Percentiles rank a stretch among this genome's conserved stretches.
phyloP scores from a whole-genome alignment of 495 filamentous ascomycete species.

The Cladorrhinum samala region DNA sequence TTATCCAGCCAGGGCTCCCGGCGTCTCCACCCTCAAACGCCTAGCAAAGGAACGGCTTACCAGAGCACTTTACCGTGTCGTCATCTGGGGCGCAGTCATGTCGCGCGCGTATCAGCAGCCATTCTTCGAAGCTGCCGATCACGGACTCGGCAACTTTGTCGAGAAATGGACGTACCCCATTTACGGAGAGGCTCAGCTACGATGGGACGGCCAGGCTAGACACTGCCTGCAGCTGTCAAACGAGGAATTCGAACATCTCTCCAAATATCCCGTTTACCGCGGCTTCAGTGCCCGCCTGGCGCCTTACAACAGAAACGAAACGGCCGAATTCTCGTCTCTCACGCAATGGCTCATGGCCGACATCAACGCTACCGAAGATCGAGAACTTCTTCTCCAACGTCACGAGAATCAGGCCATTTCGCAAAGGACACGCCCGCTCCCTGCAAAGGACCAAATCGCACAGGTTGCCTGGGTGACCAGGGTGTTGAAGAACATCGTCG shows the following conservation, averaged over 20 bases:
- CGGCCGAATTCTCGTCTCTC: neutral
- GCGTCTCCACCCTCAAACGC: neutral
- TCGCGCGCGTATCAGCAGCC: neutral
- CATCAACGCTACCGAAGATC: neutral
- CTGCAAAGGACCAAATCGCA: neutral
- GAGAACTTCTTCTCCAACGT: neutral
- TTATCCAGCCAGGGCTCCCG: neutral
- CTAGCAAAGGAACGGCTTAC: neutral
- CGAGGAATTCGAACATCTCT: neutral
- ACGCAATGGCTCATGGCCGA: neutral
- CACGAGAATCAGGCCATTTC: neutral
- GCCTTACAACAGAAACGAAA: neutral
- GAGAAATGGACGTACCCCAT: neutral
- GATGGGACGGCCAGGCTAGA: neutral
- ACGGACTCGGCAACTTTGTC: neutral
- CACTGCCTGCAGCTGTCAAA: neutral
- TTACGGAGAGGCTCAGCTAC: neutral
- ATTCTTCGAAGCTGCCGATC: neutral
- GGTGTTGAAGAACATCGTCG: neutral
- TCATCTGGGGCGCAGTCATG: neutral
- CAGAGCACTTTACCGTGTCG: neutral
- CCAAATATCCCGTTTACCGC: neutral
- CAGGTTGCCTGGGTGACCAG: neutral
- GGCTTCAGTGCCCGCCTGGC: neutral
- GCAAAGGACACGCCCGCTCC: neutral